Evolutionary conservation across 768 basidiomycete species (phyloP).

Genomic region (Tephrocybe sp.): DNA sequence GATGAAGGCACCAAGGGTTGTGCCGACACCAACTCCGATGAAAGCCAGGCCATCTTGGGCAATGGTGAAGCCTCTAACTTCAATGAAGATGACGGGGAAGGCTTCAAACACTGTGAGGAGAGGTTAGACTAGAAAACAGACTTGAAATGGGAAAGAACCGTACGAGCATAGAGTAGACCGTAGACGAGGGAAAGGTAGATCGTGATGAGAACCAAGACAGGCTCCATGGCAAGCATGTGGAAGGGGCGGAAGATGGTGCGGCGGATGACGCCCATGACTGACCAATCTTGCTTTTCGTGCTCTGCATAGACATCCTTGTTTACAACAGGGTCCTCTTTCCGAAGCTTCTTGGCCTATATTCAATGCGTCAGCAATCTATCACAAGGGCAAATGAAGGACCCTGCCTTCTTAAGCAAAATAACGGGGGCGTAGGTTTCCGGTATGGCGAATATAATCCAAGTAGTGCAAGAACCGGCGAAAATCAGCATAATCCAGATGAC

Average conservation of each 20-base stretch:
- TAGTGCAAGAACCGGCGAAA: constrained; percentile 50
- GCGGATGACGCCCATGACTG: constrained; percentile 42
- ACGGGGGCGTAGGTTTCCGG: constrained; percentile 72
- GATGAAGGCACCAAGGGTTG: constrained; percentile 38
- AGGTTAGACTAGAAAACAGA: neutral
- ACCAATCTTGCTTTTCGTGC: constrained; percentile 59
- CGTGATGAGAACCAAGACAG: constrained; percentile 59
- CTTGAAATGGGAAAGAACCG: constrained; percentile 21
- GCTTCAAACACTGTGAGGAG: constrained; percentile 48
- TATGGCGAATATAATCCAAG: constrained; percentile 41
- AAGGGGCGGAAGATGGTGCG: constrained; percentile 61
- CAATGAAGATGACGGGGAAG: constrained; percentile 47
- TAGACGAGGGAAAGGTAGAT: constrained; percentile 62
- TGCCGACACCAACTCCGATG: constrained; percentile 54
- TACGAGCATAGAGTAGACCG: constrained; percentile 56
- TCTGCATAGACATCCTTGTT: constrained; percentile 49
- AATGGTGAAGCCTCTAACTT: constrained; percentile 34
- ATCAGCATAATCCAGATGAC: constrained; percentile 72
- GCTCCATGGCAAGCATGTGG: constrained; percentile 58
- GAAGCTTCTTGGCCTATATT: constrained; percentile 37
- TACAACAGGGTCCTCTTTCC: constrained; percentile 45
- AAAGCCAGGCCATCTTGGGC: constrained; percentile 47
- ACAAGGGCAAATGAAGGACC: neutral
- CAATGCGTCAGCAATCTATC: neutral
- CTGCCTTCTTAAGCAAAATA: constrained; percentile 44